phyloP scores from a whole-genome alignment of 495 filamentous ascomycete species.

The Parmelia sp. region DNA sequence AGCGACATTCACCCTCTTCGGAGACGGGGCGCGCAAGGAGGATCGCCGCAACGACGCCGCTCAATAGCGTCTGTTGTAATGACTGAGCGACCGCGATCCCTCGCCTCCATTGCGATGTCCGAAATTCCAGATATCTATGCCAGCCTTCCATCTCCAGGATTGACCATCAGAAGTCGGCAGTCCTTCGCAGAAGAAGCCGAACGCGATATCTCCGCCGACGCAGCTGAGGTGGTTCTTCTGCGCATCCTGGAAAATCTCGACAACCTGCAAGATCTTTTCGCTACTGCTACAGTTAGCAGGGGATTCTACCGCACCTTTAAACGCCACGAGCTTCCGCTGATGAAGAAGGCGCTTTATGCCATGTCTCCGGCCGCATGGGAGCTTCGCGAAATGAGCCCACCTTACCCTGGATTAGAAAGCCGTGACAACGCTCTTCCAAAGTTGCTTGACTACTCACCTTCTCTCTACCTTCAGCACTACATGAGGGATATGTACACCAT shows the following conservation, averaged over 20 bases:
- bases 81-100: constrained; percentile 34
- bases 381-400: constrained; percentile 56
- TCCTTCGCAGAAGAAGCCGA: constrained; percentile 25
- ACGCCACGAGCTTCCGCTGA: constrained; percentile 49
- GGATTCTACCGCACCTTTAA: constrained; percentile 59
- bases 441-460: constrained; percentile 50
- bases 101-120: constrained; percentile 31
- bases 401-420: constrained; percentile 44
- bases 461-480: constrained; percentile 50
- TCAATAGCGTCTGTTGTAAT: constrained; percentile 1
- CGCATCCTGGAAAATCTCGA: constrained; percentile 45
- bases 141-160: constrained; percentile 17
- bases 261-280: constrained; percentile 53
- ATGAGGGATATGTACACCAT: constrained; percentile 54
- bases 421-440: constrained; percentile 43
- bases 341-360: constrained; percentile 48
- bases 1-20: constrained; percentile 16
- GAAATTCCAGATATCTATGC: constrained; percentile 22
- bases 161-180: constrained; percentile 15
- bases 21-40: constrained; percentile 20
- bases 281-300: constrained; percentile 48
- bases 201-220: constrained; percentile 35
- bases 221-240: constrained; percentile 46
- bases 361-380: constrained; percentile 63
- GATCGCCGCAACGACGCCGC: constrained; percentile 7